A percentile compares a stretch with the other conserved stretches of the same genome.
Evolutionary conservation across 768 basidiomycete species (phyloP).

Genomic region (Lyophyllum shimeji): DNA sequence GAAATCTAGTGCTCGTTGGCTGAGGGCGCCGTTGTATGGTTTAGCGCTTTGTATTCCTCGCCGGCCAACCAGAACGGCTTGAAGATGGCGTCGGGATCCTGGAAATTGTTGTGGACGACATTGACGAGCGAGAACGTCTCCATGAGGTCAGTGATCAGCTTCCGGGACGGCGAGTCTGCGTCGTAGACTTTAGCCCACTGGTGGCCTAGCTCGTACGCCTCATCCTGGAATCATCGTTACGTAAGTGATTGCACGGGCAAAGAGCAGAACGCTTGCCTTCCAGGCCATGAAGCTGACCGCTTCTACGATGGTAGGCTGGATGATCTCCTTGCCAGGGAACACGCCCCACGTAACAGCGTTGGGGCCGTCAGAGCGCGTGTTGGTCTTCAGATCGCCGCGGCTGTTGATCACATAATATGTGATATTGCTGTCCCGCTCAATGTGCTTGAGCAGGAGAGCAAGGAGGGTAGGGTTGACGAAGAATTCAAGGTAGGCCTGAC

Average conservation of each 20-base stretch:
- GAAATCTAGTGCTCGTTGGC: constrained; percentile 37
- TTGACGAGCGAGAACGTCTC: constrained; percentile 85
- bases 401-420: constrained; percentile 99
- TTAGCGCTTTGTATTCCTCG: constrained; percentile 50
- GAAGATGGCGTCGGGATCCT: constrained; percentile 82
- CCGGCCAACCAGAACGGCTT: constrained; percentile 81
- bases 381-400: constrained; percentile 90
- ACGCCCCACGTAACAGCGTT: constrained; percentile 99
- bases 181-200: constrained; percentile 93
- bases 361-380: constrained; percentile 92
- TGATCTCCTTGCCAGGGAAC: constrained; percentile 94
- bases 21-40: constrained; percentile 29
- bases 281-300: constrained; percentile 98
- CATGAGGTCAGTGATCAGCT: constrained; percentile 78
- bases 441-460: constrained; percentile 68
- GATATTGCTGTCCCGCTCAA: constrained; percentile 84
- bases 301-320: constrained; percentile 96
- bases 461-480: constrained; percentile 81
- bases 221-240: constrained; percentile 56
- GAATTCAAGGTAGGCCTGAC: constrained; percentile 93
- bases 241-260: neutral
- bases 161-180: constrained; percentile 67
- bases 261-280: constrained; percentile 58
- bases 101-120: constrained; percentile 96
- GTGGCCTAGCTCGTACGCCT: constrained; percentile 88